Evolutionary conservation across 1,284 basidiomycete genomes (phyloP), one percentile per base, ranked within the genome.

Genomic region (Hypsizygus ulmarius): DNA sequence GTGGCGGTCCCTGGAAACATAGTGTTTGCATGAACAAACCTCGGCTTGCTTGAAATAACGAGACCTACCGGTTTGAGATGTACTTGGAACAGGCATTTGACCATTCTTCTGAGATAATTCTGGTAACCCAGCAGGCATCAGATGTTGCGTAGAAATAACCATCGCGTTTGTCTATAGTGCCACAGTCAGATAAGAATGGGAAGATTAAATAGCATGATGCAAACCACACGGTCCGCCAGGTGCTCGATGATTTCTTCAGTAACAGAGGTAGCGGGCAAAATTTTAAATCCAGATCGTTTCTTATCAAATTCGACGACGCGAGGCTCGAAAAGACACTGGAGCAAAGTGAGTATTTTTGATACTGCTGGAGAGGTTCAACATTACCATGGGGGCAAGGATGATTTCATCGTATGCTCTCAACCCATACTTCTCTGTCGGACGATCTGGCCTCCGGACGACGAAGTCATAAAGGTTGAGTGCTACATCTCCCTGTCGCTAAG

Each of bases 331-430:
- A 97, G 75, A 59, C 88, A 87, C 92, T 96, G 62, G 12, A 32
- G 40, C 14, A 34, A 42, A 25, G 15, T 45, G 0, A 34, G 39
- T 41, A 30, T 43, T 16, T 38, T 39, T n/a, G 16, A 32, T 18
- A 6, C 12, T 12, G 8, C 36, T 15, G 39, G 27, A 42, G 35
- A 39, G 3, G 46, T 38, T 45, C 1, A 40, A 42, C 44, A 75
- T 53, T 61, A 92, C 92, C 84, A 97, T 92, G 1, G 96, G 92
- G 0, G 94, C 93, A 30, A 99, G 73, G 49, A 98, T 95, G 47
- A 92, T 87, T 71, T 99, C 97, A 64, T 99, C 97, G 63, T 98
- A 99, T 3, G 90, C 87, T 25, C 93, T 82, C 47, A 98, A 73
- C 18, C 84, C 84, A 65, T 95, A 99, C 67, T 97, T 97, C 61